A percentile compares a stretch with the other conserved stretches of the same genome.
Evolutionary conservation across 176 grass and related monocot species (phyloP).

Genomic region (Alloteropsis semialata): DNA sequence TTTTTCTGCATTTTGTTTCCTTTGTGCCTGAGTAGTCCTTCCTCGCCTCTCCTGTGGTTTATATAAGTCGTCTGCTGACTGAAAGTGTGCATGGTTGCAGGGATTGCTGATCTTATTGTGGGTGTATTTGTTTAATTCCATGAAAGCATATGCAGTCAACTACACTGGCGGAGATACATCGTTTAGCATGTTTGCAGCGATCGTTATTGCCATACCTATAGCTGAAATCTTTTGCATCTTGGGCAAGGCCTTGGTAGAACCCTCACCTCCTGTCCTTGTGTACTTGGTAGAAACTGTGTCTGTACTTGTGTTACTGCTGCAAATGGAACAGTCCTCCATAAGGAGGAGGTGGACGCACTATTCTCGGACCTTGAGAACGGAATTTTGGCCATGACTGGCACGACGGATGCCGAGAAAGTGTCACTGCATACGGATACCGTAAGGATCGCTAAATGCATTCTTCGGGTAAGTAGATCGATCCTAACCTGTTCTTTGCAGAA

Average conservation of each 20-base stretch:
- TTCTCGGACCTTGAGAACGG: neutral
- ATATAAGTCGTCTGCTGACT: neutral
- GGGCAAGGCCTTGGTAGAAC: neutral
- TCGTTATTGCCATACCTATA: slow-evolving; percentile 12
- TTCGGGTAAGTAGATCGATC: too few relatives aligned
- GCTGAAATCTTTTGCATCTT: neutral
- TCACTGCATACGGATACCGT: too few relatives aligned
- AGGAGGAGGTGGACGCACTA: neutral
- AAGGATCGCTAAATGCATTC: too few relatives aligned
- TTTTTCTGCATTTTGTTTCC: neutral
- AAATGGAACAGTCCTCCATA: neutral
- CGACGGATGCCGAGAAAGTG: too few relatives aligned
- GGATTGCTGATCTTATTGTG: neutral
- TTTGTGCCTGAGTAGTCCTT: neutral
- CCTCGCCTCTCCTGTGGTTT: neutral
- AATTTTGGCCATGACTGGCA: too few relatives aligned
- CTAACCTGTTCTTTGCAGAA: too few relatives aligned
- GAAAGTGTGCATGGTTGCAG: neutral
- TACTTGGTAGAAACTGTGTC: neutral
- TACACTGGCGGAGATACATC: slow-evolving; percentile 6
- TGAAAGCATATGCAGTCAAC: neutral
- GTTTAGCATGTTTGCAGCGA: neutral
- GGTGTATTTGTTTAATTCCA: slow-evolving; percentile 6
- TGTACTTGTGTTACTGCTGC: too few relatives aligned
- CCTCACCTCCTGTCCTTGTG: neutral